Evolutionary conservation across 176 grass and related monocot genomes (phyloP).

Genomic region (Oryza nivara): DNA sequence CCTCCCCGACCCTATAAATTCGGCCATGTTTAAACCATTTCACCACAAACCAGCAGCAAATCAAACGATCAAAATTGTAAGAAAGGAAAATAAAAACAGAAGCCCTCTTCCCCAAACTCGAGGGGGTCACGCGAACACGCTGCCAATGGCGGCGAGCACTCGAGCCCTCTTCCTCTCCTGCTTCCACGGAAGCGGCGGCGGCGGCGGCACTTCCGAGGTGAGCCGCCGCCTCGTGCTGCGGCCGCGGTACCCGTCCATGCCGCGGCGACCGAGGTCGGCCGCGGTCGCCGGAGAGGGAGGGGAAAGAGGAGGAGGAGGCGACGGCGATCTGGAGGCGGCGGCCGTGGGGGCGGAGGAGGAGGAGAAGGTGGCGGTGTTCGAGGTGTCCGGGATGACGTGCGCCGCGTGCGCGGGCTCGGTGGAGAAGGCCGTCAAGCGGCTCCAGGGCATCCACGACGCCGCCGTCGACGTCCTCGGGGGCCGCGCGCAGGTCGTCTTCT

Average conservation of each 20-base stretch:
- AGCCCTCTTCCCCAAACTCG: not conserved
- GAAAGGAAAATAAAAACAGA: not conserved
- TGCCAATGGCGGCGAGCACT: conserved; percentile 28
- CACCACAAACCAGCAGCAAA: not conserved
- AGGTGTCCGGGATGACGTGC: conserved; percentile 83
- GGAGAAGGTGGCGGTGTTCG: conserved; percentile 60
- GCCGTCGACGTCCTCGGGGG: conserved; percentile 82
- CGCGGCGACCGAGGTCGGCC: conserved; percentile 51
- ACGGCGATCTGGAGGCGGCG: conserved; percentile 53
- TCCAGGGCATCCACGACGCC: conserved; percentile 84
- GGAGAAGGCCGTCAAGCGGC: conserved; percentile 94
- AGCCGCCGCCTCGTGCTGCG: conserved; percentile 55
- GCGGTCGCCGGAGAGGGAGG: conserved; percentile 2
- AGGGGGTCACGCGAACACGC: not conserved
- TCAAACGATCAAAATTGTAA: not conserved
- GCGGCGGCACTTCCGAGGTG: conserved; percentile 38
- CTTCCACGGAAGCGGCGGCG: conserved; percentile 41
- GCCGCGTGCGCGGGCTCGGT: conserved; percentile 86
- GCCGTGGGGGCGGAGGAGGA: conserved; percentile 34
- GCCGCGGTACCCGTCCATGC: conserved; percentile 76
- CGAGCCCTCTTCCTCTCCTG: conserved; percentile 51
- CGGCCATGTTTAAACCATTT: not conserved
- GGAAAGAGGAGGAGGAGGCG: not conserved
- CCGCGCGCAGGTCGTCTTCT: conserved; percentile 82
- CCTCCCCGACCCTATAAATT: not conserved